These are phyloP conservation scores for Aureobasidium subglaciale DNA, from an alignment of 2,329 filamentous ascomycete species.

Conservation along the genomic window DNA sequence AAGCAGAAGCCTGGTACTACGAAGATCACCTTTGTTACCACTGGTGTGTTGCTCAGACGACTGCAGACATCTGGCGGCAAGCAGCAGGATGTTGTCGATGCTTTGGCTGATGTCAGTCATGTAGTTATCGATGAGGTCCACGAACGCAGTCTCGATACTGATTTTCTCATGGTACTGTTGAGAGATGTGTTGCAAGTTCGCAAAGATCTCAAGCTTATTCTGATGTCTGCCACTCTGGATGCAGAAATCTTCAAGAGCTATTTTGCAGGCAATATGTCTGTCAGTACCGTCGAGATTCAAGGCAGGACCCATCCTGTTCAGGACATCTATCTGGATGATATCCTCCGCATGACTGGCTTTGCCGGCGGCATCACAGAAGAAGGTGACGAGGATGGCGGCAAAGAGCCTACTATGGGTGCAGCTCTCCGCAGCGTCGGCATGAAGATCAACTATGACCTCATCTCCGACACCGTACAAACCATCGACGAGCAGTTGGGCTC, in stretches of 20 bases:
- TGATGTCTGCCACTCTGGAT: constrained; percentile 96
- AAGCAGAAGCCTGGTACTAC: constrained; percentile 64
- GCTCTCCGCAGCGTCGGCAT: constrained; percentile 49
- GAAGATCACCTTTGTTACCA: constrained; percentile 92
- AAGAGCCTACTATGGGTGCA: constrained; percentile 34
- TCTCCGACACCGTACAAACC: constrained; percentile 68
- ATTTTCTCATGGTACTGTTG: constrained; percentile 83
- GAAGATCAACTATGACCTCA: constrained; percentile 85
- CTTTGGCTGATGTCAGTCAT: constrained; percentile 84
- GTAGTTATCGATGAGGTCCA: constrained; percentile 96
- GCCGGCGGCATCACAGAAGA: constrained; percentile 31
- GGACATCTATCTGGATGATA: constrained; percentile 84
- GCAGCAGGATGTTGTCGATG: constrained; percentile 70
- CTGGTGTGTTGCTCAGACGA: constrained; percentile 80
- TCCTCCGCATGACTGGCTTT: constrained; percentile 73
- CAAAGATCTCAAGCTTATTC: constrained; percentile 76
- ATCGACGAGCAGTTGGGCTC: constrained; percentile 72
- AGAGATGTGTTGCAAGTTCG: constrained; percentile 69
- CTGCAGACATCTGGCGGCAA: constrained; percentile 84
- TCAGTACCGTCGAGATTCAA: constrained; percentile 78
- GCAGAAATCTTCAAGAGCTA: constrained; percentile 78
- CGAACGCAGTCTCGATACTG: constrained; percentile 88
- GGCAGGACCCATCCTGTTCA: constrained; percentile 85
- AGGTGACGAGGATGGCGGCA: constrained; percentile 43
- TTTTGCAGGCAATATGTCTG: constrained; percentile 51